Evolutionary conservation across 352 stramenopile species (phyloP).

Genomic region (Globisporangium takayamanum): DNA sequence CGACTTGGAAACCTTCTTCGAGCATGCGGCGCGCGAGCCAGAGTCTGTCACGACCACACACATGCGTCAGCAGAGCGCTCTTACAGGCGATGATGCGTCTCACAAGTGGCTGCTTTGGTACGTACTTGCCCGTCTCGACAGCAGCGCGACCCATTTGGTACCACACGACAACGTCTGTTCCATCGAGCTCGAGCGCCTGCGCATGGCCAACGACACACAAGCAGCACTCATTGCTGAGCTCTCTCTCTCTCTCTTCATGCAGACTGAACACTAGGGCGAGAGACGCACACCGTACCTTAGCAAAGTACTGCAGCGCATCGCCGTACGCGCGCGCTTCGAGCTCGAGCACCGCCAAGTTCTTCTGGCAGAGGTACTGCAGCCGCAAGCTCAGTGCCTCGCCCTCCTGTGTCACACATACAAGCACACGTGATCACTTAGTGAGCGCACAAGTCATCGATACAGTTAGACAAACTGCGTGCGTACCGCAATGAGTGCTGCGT

Average conservation of each 20-base stretch:
- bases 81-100: background rate
- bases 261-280: too few species aligned
- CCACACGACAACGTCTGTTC: conserved; percentile 73
- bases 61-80: background rate
- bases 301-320: conserved; percentile 38
- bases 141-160: conserved; percentile 57
- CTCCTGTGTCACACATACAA: background rate
- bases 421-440: too few species aligned
- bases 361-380: conserved; percentile 64
- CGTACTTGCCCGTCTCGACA: conserved; percentile 47
- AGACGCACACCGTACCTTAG: conserved; percentile 16
- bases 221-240: background rate
- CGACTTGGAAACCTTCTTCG: conserved; percentile 50
- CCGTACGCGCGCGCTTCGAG: conserved; percentile 35
- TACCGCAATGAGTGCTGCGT: conserved; percentile 29
- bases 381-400: conserved; percentile 25
- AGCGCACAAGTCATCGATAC: background rate
- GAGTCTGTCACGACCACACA: conserved; percentile 18
- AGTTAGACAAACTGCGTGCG: background rate
- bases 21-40: conserved; percentile 54
- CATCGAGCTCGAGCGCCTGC: conserved; percentile 51
- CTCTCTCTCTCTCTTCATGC: background rate
- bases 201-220: background rate
- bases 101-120: background rate
- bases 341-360: conserved; percentile 59